Conservation (phyloP, 768 basidiomycete species). For the Leucogyrophana mollusca region DNA sequence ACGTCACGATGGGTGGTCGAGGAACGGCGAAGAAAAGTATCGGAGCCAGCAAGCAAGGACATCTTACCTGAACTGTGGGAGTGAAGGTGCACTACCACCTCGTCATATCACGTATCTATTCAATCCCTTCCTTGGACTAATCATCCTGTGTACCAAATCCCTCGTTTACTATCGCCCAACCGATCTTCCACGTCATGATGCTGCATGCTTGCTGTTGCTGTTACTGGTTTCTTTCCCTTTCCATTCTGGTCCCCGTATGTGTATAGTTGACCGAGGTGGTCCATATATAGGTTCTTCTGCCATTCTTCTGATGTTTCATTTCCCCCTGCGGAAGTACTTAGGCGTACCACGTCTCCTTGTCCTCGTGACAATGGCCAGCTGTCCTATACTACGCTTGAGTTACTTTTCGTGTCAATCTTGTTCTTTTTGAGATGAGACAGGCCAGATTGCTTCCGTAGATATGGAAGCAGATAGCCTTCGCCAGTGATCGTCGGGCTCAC, state of each 20-base stretch:
- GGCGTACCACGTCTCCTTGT: no score
- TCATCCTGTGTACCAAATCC: constrained; percentile 5
- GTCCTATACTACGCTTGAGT: no score
- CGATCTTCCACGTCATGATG: neutral
- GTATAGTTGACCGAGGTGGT: neutral
- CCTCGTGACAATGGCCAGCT: no score
- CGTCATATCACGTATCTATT: constrained; percentile 32
- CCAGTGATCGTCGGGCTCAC: no score
- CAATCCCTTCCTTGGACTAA: constrained; percentile 23
- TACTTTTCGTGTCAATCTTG: no score
- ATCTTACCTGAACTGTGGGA: constrained; percentile 18
- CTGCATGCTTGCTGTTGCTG: neutral
- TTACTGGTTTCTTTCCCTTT: no score
- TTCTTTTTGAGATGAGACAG: no score
- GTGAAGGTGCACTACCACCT: constrained; percentile 19
- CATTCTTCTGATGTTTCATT: no score
- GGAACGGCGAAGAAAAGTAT: constrained; percentile 10
- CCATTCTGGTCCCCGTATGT: constrained; percentile 3
- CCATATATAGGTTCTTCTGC: no score
- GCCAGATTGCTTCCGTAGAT: no score
- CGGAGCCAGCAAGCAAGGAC: constrained; percentile 21
- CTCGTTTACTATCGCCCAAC: neutral
- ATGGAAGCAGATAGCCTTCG: no score
- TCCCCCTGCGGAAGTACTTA: no score
- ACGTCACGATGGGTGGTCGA: constrained; percentile 13